Evolutionary conservation across 768 basidiomycete species (phyloP).

Genomic region (Phanerodontia chrysosporium): DNA sequence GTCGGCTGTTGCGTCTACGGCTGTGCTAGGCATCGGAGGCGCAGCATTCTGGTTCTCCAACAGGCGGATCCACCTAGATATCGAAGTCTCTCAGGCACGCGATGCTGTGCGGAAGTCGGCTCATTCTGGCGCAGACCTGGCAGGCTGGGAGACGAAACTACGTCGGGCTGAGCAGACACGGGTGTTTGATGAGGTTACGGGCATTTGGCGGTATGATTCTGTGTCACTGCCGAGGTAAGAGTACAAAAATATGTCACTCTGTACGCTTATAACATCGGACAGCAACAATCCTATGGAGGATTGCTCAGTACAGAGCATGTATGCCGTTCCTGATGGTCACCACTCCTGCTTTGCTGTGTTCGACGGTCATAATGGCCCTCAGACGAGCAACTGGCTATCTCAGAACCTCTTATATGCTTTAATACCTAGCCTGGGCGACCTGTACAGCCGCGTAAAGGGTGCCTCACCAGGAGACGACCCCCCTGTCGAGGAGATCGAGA

Average conservation of each 20-base stretch:
- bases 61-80: background rate
- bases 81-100: background rate
- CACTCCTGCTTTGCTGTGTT: conserved; percentile 32
- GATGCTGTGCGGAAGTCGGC: background rate
- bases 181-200: background rate
- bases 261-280: background rate
- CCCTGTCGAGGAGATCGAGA: conserved; percentile 29
- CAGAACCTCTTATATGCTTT: conserved; percentile 28
- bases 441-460: conserved; percentile 13
- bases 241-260: background rate
- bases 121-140: background rate
- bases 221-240: background rate
- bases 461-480: conserved; percentile 3
- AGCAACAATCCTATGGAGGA: conserved; percentile 27
- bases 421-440: conserved; percentile 19
- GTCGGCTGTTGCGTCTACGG: background rate
- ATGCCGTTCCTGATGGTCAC: conserved; percentile 19
- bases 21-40: background rate
- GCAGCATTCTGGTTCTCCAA: background rate
- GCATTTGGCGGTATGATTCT: background rate
- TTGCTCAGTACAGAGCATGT: conserved; percentile 20
- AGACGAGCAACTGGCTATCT: conserved; percentile 30
- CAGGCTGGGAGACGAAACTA: background rate
- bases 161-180: background rate
- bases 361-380: conserved; percentile 30